Evolutionary conservation across 768 basidiomycete genomes (phyloP).

Genomic region (Amanita subjunquillea): DNA sequence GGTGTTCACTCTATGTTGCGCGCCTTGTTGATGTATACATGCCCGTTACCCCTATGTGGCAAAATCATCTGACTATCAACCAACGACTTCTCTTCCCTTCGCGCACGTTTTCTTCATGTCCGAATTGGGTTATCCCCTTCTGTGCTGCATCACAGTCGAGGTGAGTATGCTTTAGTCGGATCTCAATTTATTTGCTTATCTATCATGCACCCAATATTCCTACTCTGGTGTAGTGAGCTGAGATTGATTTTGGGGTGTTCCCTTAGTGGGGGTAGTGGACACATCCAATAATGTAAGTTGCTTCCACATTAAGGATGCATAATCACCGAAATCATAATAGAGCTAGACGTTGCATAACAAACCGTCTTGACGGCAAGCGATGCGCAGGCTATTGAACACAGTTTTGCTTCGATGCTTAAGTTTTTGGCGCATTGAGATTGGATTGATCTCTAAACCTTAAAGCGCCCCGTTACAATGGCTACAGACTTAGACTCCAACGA

Average conservation of each 20-base stretch:
- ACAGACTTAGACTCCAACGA: slow-evolving; percentile 2
- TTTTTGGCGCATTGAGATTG: slow-evolving; percentile 2
- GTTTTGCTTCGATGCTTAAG: background rate
- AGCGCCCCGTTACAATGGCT: slow-evolving; percentile 1
- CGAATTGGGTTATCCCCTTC: background rate
- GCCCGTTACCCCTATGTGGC: slow-evolving; percentile 2
- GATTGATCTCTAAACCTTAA: slow-evolving; percentile 3
- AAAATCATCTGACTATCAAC: background rate
- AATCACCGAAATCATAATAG: slow-evolving; percentile 1
- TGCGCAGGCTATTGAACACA: background rate
- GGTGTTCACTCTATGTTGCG: background rate
- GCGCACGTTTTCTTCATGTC: slow-evolving; percentile 6
- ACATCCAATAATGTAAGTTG: background rate
- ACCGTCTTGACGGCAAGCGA: slow-evolving; percentile 1
- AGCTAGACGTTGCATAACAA: background rate
- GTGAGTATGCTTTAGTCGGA: background rate
- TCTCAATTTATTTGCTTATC: slow-evolving; percentile 1
- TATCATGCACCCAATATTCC: background rate
- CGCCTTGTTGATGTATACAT: background rate
- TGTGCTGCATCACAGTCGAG: background rate
- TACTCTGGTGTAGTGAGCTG: background rate
- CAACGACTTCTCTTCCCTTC: background rate
- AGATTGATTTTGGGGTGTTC: background rate
- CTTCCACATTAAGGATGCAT: background rate
- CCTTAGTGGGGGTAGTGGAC: background rate